Conservation (phyloP, 2,329 filamentous ascomycete species). For the Arthrobotrys sinensis region DNA sequence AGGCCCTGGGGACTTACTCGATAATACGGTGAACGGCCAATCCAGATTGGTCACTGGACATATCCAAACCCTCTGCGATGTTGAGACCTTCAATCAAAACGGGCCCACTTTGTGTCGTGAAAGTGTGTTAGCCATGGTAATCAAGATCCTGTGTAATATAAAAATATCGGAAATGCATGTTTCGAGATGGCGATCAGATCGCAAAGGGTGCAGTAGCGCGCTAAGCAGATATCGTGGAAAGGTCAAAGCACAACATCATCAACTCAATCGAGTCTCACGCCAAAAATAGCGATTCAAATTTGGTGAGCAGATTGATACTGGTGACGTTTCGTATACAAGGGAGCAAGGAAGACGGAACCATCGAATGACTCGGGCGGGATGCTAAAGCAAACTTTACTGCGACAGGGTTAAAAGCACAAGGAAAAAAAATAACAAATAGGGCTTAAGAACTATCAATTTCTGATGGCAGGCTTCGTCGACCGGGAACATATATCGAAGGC, state of each 20-base stretch:
- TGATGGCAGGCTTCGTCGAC: background rate
- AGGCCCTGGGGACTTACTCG: conserved; percentile 60
- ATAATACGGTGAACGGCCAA: conserved; percentile 62
- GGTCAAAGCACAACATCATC: conserved; percentile 31
- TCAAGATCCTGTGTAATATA: conserved; percentile 25
- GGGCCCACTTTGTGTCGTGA: conserved; percentile 58
- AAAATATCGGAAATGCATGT: conserved; percentile 19
- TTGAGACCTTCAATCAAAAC: conserved; percentile 64
- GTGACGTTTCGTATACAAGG: conserved; percentile 3
- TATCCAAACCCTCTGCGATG: conserved; percentile 63
- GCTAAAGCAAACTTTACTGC: background rate
- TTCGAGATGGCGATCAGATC: conserved; percentile 39
- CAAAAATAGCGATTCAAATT: conserved; percentile 29
- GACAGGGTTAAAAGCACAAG: background rate
- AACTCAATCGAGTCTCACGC: conserved; percentile 10
- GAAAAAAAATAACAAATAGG: background rate
- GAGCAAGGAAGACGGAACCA: background rate
- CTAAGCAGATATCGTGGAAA: background rate
- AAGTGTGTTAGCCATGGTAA: conserved; percentile 30
- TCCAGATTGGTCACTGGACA: conserved; percentile 61
- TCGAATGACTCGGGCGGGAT: background rate
- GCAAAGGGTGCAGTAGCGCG: background rate
- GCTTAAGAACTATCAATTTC: background rate
- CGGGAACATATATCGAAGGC: background rate
- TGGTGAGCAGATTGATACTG: conserved; percentile 6